phyloP scores from a whole-genome alignment of 1,139 yeast species.

The Zygotorulaspora mrakii region DNA sequence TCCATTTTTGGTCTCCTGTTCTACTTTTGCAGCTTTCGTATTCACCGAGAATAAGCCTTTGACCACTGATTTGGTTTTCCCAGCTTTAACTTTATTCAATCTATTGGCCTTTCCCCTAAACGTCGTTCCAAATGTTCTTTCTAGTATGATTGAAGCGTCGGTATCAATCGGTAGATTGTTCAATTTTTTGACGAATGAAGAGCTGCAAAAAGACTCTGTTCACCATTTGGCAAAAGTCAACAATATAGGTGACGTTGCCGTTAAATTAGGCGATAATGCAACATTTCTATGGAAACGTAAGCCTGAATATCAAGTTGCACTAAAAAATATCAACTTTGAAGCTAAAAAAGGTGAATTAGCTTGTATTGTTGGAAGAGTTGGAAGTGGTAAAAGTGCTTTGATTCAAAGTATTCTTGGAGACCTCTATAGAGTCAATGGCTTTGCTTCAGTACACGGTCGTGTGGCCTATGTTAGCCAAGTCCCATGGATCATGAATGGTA shows the following conservation, averaged over 20 bases:
- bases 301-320: slow-evolving; percentile 73
- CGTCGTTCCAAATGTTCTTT: slow-evolving; percentile 87
- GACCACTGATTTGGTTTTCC: slow-evolving; percentile 90
- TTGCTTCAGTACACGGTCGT: slow-evolving; percentile 68
- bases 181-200: slow-evolving; percentile 68
- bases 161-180: slow-evolving; percentile 80
- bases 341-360: slow-evolving; percentile 78
- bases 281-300: slow-evolving; percentile 86
- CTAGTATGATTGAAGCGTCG: slow-evolving; percentile 82
- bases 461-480: slow-evolving; percentile 89
- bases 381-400: slow-evolving; percentile 86
- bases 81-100: slow-evolving; percentile 85
- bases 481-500: slow-evolving; percentile 96
- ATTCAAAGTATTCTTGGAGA: slow-evolving; percentile 85
- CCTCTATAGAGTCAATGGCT: slow-evolving; percentile 72
- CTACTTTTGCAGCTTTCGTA: slow-evolving; percentile 84
- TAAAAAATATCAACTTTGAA: slow-evolving; percentile 61
- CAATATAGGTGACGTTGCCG: slow-evolving; percentile 63
- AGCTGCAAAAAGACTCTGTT: slow-evolving; percentile 78
- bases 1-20: slow-evolving; percentile 86
- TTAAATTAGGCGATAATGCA: slow-evolving; percentile 59
- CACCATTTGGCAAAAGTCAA: slow-evolving; percentile 51
- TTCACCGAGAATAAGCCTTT: slow-evolving; percentile 61
- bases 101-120: slow-evolving; percentile 87
- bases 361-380: slow-evolving; percentile 91